A percentile compares a stretch with the other conserved stretches of the same genome.
Evolutionary conservation across 306 rosid genomes (phyloP).

Genomic region (Comarum palustre): DNA sequence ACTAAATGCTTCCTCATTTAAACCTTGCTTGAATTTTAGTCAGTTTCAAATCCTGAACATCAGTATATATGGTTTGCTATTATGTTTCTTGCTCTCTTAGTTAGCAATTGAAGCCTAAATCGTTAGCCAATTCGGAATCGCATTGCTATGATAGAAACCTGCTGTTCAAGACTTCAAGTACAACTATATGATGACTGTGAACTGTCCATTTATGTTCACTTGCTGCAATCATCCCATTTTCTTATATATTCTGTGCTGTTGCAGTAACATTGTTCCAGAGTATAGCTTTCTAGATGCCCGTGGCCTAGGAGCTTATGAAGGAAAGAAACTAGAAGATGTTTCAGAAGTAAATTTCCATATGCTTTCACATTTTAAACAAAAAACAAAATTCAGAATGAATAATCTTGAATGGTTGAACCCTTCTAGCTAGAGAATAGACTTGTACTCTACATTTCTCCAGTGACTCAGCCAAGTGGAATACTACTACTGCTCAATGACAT

Average conservation of each 20-base stretch:
- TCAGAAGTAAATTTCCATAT: slow-evolving; percentile 51
- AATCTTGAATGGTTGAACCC: too few relatives aligned
- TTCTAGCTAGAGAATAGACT: too few relatives aligned
- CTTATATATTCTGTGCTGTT: slow-evolving; percentile 21
- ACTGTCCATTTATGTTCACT: not conserved
- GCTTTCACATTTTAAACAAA: too few relatives aligned
- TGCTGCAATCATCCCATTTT: slow-evolving; percentile 10
- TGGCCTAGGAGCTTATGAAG: slow-evolving; percentile 90
- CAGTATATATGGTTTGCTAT: not conserved
- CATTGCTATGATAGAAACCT: not conserved
- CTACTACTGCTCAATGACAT: not conserved
- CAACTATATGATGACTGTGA: not conserved
- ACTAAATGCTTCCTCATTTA: not conserved
- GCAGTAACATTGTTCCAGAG: slow-evolving; percentile 85
- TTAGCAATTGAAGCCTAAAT: not conserved
- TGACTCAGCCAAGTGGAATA: not conserved
- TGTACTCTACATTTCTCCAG: not conserved
- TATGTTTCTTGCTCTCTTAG: not conserved
- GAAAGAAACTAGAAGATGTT: slow-evolving; percentile 68
- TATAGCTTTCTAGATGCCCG: slow-evolving; percentile 93
- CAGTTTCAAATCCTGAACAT: not conserved
- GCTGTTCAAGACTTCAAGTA: not conserved
- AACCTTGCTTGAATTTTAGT: not conserved
- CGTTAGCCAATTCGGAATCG: slow-evolving; percentile 1
- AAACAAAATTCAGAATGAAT: too few relatives aligned